phyloP scores from a whole-genome alignment of 1,284 basidiomycete genomes.

The Amylostereum chailletii region DNA sequence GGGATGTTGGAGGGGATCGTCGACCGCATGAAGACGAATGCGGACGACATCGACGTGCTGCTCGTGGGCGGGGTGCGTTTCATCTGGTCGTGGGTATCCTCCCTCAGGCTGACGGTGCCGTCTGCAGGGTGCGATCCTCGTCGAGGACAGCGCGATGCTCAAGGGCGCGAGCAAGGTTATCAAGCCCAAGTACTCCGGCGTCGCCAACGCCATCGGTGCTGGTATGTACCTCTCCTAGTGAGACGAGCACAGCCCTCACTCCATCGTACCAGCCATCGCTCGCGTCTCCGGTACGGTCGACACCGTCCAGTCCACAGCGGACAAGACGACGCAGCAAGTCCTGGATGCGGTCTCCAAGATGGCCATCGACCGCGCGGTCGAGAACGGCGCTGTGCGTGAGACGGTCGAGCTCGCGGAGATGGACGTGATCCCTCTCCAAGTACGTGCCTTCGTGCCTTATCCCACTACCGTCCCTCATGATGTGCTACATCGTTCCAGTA shows the following conservation, averaged over 20 bases:
- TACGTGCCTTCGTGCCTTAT: not conserved
- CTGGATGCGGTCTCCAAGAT: slow-evolving; percentile 3
- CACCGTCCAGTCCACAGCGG: slow-evolving; percentile 3
- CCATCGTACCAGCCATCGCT: slow-evolving; percentile 2
- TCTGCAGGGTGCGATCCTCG: not conserved
- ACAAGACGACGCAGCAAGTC: slow-evolving; percentile 2
- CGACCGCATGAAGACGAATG: slow-evolving; percentile 48
- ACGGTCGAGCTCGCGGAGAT: slow-evolving; percentile 1
- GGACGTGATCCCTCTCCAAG: slow-evolving; percentile 9
- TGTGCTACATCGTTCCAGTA: slow-evolving; percentile 32
- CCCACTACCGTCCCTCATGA: not conserved
- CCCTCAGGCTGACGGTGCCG: not conserved
- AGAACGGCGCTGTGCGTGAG: slow-evolving; percentile 3
- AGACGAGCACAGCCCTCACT: no score
- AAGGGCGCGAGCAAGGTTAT: slow-evolving; percentile 38
- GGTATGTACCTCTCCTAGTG: slow-evolving; percentile 15
- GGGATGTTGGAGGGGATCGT: slow-evolving; percentile 37
- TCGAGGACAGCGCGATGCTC: slow-evolving; percentile 16
- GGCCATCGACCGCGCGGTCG: slow-evolving; percentile 20
- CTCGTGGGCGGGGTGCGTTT: slow-evolving; percentile 47
- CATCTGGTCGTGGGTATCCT: slow-evolving; percentile 14
- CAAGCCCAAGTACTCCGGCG: slow-evolving; percentile 38
- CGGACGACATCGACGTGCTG: slow-evolving; percentile 36
- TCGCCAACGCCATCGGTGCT: slow-evolving; percentile 52
- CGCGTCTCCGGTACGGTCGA: slow-evolving; percentile 7